Percentiles rank a stretch among this genome's conserved stretches.
phyloP scores from a whole-genome alignment of 345 rosid species.

The Syzygium aromaticum region DNA sequence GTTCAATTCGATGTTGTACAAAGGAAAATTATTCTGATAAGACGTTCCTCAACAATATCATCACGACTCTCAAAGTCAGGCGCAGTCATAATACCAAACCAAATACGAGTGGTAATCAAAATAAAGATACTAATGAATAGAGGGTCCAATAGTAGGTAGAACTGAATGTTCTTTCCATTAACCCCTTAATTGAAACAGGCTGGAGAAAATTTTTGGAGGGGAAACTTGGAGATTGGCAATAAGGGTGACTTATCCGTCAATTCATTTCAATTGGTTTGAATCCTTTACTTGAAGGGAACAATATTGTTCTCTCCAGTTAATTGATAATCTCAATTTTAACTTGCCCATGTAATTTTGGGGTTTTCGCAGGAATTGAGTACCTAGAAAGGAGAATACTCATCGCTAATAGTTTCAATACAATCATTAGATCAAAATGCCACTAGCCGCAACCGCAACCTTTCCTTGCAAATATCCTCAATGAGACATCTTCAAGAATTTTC shows the following conservation, averaged over 20 bases:
- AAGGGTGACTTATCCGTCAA: not conserved
- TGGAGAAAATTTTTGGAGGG: not conserved
- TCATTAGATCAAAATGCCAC: not conserved
- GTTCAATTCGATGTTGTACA: not conserved
- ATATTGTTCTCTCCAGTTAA: not conserved
- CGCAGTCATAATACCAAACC: not conserved
- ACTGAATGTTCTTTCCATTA: not conserved
- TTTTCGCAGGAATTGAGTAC: not conserved
- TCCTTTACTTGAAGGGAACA: not conserved
- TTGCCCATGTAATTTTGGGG: not conserved
- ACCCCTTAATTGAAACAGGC: not conserved
- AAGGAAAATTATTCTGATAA: too few species aligned
- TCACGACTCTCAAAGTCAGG: not conserved
- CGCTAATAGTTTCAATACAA: not conserved
- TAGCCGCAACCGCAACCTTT: not conserved
- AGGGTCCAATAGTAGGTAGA: not conserved
- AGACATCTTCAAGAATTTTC: not conserved
- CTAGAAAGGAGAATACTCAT: not conserved
- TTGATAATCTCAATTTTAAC: not conserved
- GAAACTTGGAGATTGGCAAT: not conserved
- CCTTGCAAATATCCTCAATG: not conserved
- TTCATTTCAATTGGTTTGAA: not conserved
- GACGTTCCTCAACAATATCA: too few species aligned
- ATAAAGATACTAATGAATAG: not conserved
- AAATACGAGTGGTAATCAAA: not conserved